phyloP scores from a whole-genome alignment of 1,284 basidiomycete species.

The Pisolithus thermaeus region DNA sequence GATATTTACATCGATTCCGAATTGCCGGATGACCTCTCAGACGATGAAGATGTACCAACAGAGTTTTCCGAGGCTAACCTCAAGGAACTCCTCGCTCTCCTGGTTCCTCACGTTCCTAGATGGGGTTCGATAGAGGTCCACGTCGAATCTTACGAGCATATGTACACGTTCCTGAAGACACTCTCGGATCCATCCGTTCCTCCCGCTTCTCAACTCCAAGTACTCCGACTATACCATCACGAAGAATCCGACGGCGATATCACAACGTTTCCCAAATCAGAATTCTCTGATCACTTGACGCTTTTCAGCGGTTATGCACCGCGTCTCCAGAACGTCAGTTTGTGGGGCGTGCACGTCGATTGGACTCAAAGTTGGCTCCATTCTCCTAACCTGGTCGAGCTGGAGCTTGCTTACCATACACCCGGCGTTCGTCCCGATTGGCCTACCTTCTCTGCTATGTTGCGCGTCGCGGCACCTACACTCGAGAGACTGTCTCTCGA shows the following conservation, averaged over 20 bases:
- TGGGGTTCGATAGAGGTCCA: slow-evolving; percentile 47
- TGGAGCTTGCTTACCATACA: slow-evolving; percentile 54
- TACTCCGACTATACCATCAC: slow-evolving; percentile 45
- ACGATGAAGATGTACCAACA: slow-evolving; percentile 15
- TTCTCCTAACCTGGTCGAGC: slow-evolving; percentile 36
- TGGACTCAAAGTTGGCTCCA: slow-evolving; percentile 45
- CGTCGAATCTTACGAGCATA: slow-evolving; percentile 39
- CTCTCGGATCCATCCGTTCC: slow-evolving; percentile 33
- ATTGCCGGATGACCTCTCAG: slow-evolving; percentile 13
- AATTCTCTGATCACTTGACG: slow-evolving; percentile 32
- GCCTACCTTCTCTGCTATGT: slow-evolving; percentile 40
- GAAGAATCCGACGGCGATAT: slow-evolving; percentile 31
- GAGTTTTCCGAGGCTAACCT: slow-evolving; percentile 26
- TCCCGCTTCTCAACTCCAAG: slow-evolving; percentile 46
- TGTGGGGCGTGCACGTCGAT: slow-evolving; percentile 63
- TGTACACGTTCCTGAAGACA: slow-evolving; percentile 39
- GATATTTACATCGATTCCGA: slow-evolving; percentile 18
- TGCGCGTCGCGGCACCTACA: slow-evolving; percentile 39
- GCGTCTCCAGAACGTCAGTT: slow-evolving; percentile 36
- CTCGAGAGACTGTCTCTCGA: slow-evolving; percentile 44
- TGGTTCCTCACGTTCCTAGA: slow-evolving; percentile 45
- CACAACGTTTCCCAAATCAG: slow-evolving; percentile 28
- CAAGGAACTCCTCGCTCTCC: slow-evolving; percentile 38
- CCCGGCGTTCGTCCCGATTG: slow-evolving; percentile 53
- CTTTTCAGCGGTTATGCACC: slow-evolving; percentile 56